Percentiles rank a stretch among this genome's conserved stretches.
Conservation (phyloP, 495 filamentous ascomycete species). For the Acidomyces sp. region DNA sequence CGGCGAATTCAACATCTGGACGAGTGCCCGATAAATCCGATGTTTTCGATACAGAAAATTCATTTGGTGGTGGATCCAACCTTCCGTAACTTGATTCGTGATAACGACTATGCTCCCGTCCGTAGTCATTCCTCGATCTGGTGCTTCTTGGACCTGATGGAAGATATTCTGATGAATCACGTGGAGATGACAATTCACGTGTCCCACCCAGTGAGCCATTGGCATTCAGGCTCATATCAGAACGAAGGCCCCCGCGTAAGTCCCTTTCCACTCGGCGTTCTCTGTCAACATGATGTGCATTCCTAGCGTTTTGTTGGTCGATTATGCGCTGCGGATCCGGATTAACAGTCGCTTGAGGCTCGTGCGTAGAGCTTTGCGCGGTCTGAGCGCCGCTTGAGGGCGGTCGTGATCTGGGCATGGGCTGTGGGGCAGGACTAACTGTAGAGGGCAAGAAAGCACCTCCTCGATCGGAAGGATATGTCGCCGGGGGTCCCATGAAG, state of each 20-base stretch:
- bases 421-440: slow-evolving; percentile 1
- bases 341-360: not conserved
- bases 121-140: too few relatives aligned
- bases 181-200: too few relatives aligned
- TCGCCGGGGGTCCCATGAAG: slow-evolving; percentile 11
- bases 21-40: too few relatives aligned
- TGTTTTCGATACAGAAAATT: too few relatives aligned
- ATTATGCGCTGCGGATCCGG: not conserved
- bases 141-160: too few relatives aligned
- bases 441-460: slow-evolving; percentile 4
- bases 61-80: too few relatives aligned
- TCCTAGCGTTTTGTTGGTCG: not conserved
- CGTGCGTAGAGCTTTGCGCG: not conserved
- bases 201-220: too few relatives aligned
- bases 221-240: not conserved
- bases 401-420: not conserved
- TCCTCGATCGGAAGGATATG: not conserved
- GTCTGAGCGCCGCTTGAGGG: not conserved
- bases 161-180: too few relatives aligned
- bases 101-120: too few relatives aligned
- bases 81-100: too few relatives aligned
- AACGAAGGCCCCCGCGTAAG: not conserved
- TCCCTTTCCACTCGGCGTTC: not conserved
- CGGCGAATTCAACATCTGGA: too few relatives aligned
- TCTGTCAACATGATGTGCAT: not conserved